Evolutionary conservation across 345 rosid genomes (phyloP).

Genomic region (Pistacia atlantica): DNA sequence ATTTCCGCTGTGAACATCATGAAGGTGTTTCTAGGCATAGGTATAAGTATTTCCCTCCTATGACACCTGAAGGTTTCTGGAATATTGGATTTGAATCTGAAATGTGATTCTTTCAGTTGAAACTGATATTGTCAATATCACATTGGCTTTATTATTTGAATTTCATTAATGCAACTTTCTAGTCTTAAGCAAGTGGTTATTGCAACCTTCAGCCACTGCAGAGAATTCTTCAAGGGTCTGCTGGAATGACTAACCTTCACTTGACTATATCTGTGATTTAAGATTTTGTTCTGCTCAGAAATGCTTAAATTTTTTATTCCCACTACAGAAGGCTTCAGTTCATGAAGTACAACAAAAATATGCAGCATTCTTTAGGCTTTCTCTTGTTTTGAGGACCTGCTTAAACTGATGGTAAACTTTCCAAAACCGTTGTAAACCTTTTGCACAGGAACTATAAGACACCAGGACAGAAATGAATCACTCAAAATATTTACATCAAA

Average conservation of each 20-base stretch:
- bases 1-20: conserved; percentile 79
- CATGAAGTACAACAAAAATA: background rate
- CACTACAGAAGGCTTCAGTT: background rate
- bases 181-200: background rate
- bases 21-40: conserved; percentile 95
- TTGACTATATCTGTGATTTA: background rate
- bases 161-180: background rate
- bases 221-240: background rate
- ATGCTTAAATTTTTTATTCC: background rate
- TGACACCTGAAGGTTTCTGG: conserved; percentile 98
- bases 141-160: background rate
- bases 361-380: background rate
- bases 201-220: background rate
- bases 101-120: conserved; percentile 46
- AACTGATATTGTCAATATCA: background rate
- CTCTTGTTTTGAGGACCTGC: background rate
- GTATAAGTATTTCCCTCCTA: conserved; percentile 73
- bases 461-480: background rate
- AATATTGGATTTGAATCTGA: conserved; percentile 95
- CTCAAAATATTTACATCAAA: background rate
- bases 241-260: background rate
- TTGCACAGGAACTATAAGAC: background rate
- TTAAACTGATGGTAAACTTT: background rate
- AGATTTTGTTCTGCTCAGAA: background rate
- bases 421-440: background rate